These are phyloP conservation scores for Cladophialophora immunda DNA, from an alignment of 2,329 filamentous ascomycete species.

Conservation along the genomic window DNA sequence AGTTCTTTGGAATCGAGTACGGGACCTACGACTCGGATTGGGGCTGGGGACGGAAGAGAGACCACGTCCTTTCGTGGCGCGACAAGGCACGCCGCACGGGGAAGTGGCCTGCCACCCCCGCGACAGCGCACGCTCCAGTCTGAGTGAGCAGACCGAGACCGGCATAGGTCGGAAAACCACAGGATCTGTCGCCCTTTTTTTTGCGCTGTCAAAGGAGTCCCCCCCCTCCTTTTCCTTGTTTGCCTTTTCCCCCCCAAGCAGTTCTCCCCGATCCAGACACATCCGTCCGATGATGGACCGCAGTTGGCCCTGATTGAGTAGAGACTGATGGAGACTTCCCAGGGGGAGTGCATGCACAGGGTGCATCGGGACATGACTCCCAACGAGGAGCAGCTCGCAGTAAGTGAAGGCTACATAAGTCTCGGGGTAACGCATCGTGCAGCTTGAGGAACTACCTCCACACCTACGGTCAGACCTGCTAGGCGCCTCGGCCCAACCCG, in stretches of 20 bases:
- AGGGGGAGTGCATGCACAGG: neutral
- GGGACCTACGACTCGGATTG: neutral
- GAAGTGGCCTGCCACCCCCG: neutral
- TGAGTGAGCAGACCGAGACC: neutral
- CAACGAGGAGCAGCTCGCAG: neutral
- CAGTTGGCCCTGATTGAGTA: no score
- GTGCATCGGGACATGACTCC: neutral
- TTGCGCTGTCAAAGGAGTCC: no score
- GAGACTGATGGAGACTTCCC: neutral
- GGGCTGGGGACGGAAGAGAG: constrained; percentile 5
- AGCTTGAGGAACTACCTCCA: neutral
- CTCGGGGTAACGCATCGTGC: neutral
- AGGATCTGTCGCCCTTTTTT: neutral
- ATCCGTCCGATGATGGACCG: no score
- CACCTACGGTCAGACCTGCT: no score
- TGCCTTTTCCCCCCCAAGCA: no score
- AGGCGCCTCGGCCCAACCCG: no score
- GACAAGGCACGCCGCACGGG: constrained; percentile 1
- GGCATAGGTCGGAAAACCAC: neutral
- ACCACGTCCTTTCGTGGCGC: constrained; percentile 12
- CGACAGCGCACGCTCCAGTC: neutral
- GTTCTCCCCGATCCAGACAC: no score
- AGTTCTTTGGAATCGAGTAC: constrained; percentile 12
- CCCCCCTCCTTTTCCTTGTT: no score
- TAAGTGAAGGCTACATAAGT: neutral